Conservation (phyloP, 345 rosid species). For the Ailanthus altissimus region DNA sequence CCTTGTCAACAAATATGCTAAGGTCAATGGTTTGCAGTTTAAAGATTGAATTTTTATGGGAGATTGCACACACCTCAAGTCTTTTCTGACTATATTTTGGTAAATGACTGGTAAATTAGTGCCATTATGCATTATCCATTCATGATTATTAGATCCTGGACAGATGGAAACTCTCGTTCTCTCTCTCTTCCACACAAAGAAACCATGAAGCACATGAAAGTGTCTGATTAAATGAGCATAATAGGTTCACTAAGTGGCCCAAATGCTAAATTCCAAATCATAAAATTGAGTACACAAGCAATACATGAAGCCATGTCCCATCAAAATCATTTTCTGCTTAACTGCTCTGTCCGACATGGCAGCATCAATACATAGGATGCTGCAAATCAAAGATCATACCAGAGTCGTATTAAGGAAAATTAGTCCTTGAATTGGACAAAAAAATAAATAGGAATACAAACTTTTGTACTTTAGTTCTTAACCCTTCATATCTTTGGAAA, state of each 20-base stretch:
- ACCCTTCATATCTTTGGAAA: slow-evolving; percentile 22
- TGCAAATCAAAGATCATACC: slow-evolving; percentile 4
- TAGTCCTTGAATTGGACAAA: slow-evolving; percentile 20
- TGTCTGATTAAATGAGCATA: slow-evolving; percentile 21
- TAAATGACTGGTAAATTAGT: background rate
- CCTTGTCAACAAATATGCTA: too few relatives aligned
- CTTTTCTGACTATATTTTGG: background rate
- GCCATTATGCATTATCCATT: background rate
- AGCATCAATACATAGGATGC: slow-evolving; percentile 21
- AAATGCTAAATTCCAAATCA: slow-evolving; percentile 17
- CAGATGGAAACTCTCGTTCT: slow-evolving; percentile 1
- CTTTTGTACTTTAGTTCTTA: slow-evolving; percentile 25
- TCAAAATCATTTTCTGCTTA: slow-evolving; percentile 20
- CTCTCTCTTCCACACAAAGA: slow-evolving; percentile 19
- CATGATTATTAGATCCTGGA: slow-evolving; percentile 10
- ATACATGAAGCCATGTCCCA: slow-evolving; percentile 18
- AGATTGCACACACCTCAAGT: background rate
- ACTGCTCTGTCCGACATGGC: slow-evolving; percentile 23
- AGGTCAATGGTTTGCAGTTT: background rate
- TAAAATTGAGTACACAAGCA: slow-evolving; percentile 19
- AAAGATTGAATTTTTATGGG: background rate
- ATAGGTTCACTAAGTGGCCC: slow-evolving; percentile 6
- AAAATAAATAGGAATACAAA: slow-evolving; percentile 12
- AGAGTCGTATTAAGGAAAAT: slow-evolving; percentile 13
- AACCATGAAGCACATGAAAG: slow-evolving; percentile 21